Conservation (phyloP, 768 basidiomycete genomes). For the Amanita muscaria region DNA sequence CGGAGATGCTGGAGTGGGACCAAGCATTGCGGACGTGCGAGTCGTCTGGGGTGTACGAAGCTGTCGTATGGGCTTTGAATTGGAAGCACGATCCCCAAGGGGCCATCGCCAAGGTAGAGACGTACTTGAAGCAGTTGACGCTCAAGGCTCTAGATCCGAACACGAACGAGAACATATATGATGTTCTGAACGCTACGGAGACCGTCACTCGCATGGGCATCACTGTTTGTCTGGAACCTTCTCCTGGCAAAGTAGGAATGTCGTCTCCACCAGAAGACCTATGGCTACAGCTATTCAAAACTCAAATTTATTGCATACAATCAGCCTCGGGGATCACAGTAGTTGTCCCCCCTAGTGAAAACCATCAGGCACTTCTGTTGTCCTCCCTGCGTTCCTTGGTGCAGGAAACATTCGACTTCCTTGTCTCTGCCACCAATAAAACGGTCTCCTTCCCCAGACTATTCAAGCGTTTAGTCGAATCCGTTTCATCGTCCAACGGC, state of each 20-base stretch:
- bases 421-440: conserved; percentile 75
- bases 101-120: conserved; percentile 61
- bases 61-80: conserved; percentile 75
- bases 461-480: conserved; percentile 86
- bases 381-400: conserved; percentile 61
- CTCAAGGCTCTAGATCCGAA: conserved; percentile 34
- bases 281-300: conserved; percentile 81
- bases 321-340: conserved; percentile 39
- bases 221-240: conserved; percentile 62
- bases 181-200: conserved; percentile 41
- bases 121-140: conserved; percentile 45
- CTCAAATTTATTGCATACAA: conserved; percentile 77
- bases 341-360: conserved; percentile 6
- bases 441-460: conserved; percentile 85
- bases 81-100: conserved; percentile 50
- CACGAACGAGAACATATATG: conserved; percentile 20
- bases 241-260: conserved; percentile 31
- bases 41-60: conserved; percentile 54
- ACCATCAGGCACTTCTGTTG: conserved; percentile 26
- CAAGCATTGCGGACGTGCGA: conserved; percentile 60
- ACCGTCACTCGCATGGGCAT: conserved; percentile 54
- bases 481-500: conserved; percentile 47
- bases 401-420: conserved; percentile 73
- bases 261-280: conserved; percentile 64
- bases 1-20: conserved; percentile 45